A percentile compares a stretch with the other conserved stretches of the same genome.
Evolutionary conservation across 495 filamentous ascomycete genomes (phyloP).

Genomic region (Xylaria cubensis): DNA sequence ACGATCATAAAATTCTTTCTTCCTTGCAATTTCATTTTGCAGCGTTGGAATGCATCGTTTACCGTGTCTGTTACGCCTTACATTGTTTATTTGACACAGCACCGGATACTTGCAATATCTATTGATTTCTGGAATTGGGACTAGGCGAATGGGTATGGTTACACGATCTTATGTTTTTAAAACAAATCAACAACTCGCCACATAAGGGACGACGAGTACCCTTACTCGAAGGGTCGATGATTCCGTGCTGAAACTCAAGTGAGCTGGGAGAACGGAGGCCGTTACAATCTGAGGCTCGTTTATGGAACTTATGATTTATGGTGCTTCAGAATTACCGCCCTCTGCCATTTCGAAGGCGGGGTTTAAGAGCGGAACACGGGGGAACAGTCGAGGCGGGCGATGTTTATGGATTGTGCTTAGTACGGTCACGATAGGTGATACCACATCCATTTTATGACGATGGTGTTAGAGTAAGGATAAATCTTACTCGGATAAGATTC

Average conservation of each 20-base stretch:
- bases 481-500: neutral
- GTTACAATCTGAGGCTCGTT: neutral
- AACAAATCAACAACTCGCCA: slow-evolving; percentile 13
- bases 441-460: neutral
- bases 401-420: neutral
- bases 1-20: neutral
- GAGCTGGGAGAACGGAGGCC: neutral
- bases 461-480: neutral
- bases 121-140: neutral
- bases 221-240: neutral
- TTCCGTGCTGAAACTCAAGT: neutral
- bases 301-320: neutral
- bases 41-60: neutral
- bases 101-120: neutral
- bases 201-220: neutral
- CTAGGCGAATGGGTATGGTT: neutral
- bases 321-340: neutral
- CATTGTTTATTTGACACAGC: slow-evolving; percentile 12
- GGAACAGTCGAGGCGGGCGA: neutral
- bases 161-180: slow-evolving; percentile 14
- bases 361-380: neutral
- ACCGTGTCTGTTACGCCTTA: slow-evolving; percentile 6
- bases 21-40: slow-evolving; percentile 11
- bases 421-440: neutral
- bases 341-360: neutral